These are phyloP conservation scores for Biscogniauxia marginata DNA, from an alignment of 2,329 filamentous ascomycete genomes.

Conservation along the genomic window DNA sequence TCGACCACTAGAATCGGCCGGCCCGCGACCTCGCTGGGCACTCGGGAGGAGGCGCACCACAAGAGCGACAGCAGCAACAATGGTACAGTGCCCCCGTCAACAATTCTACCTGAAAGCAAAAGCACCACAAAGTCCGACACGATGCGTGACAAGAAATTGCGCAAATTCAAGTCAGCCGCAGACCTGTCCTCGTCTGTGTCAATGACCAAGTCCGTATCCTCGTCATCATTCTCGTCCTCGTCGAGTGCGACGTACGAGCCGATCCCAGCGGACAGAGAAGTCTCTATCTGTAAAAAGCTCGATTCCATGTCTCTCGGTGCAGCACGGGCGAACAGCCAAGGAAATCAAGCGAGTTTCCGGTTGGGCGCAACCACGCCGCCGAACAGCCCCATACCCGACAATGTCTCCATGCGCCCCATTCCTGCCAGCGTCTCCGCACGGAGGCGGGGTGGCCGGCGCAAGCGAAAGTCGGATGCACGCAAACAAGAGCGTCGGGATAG, in stretches of 20 bases:
- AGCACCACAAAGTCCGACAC: constrained; percentile 12
- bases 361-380: constrained; percentile 24
- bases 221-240: not conserved
- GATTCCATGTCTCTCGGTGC: constrained; percentile 40
- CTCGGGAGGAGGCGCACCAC: constrained; percentile 23
- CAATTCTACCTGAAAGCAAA: constrained; percentile 11
- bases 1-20: constrained; percentile 30
- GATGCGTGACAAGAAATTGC: constrained; percentile 21
- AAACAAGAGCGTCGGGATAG: constrained; percentile 6
- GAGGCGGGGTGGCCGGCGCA: constrained; percentile 10
- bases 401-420: constrained; percentile 16
- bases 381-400: too few species aligned
- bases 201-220: too few species aligned
- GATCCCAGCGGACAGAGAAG: constrained; percentile 38
- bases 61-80: constrained; percentile 28
- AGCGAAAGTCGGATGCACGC: constrained; percentile 9
- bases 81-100: constrained; percentile 37
- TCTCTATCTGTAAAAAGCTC: constrained; percentile 42
- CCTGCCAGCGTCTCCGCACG: constrained; percentile 29
- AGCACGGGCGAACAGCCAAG: constrained; percentile 21
- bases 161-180: constrained; percentile 27
- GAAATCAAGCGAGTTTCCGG: constrained; percentile 48
- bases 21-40: constrained; percentile 31
- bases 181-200: constrained; percentile 12
- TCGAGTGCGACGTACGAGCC: constrained; percentile 13